phyloP scores from a whole-genome alignment of 139 green algal genomes.

The Chlorella vulgaris region DNA sequence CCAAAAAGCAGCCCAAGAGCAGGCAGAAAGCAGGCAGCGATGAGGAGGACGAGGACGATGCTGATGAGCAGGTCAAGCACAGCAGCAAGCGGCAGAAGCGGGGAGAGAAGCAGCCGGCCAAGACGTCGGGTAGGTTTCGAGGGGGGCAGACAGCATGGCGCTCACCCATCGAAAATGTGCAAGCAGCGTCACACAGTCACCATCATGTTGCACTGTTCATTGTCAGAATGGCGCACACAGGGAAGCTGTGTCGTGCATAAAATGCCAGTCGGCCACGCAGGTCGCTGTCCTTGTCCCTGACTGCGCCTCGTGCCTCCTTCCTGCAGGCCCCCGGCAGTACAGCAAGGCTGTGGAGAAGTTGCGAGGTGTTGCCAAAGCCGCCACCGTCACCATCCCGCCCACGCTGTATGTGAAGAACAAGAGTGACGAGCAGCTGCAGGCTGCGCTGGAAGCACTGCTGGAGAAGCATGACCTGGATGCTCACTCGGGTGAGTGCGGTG shows the following conservation, averaged over 20 bases:
- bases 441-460: slow-evolving; percentile 39
- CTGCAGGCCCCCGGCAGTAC: slow-evolving; percentile 22
- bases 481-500: not conserved
- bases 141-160: too few relatives aligned
- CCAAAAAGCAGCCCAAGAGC: not conserved
- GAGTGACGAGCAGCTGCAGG: slow-evolving; percentile 20
- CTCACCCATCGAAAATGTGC: too few relatives aligned
- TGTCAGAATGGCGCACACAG: too few relatives aligned
- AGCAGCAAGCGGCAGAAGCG: slow-evolving; percentile 17
- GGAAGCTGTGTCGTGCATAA: too few relatives aligned
- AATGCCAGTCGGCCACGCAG: too few relatives aligned
- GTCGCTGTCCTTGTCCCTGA: not conserved
- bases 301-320: not conserved
- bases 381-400: slow-evolving; percentile 44
- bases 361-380: slow-evolving; percentile 32
- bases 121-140: not conserved
- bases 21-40: not conserved
- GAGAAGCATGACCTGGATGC: slow-evolving; percentile 40
- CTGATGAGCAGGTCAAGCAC: not conserved
- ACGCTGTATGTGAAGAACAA: slow-evolving; percentile 44
- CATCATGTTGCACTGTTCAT: not conserved
- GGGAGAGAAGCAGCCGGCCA: slow-evolving; percentile 22
- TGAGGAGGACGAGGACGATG: not conserved
- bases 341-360: slow-evolving; percentile 32
- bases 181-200: too few relatives aligned